Conservation (phyloP, 306 rosid genomes). For the Cajanus cajan region DNA sequence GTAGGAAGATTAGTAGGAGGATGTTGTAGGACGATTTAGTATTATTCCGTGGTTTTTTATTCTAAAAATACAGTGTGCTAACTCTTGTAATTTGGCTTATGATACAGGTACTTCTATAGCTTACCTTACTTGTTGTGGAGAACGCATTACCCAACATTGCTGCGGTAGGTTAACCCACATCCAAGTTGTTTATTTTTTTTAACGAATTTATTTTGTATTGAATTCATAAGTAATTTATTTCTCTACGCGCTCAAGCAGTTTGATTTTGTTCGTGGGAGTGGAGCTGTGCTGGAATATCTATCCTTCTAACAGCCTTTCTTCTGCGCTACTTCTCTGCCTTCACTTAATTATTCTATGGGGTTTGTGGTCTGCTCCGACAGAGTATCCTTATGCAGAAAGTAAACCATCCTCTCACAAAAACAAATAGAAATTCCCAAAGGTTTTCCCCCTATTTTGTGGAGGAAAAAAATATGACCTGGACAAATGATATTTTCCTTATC, state of each 20-base stretch:
- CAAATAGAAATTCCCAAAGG: constrained; percentile 34
- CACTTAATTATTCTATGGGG: constrained; percentile 76
- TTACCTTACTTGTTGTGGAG: constrained; percentile 87
- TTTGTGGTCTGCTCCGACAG: constrained; percentile 71
- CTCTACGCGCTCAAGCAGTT: constrained; percentile 40
- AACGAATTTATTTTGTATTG: neutral
- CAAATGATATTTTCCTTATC: neutral
- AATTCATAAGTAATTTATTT: constrained; percentile 12
- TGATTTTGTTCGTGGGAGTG: constrained; percentile 72
- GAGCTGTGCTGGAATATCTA: constrained; percentile 91
- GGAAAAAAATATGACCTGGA: constrained; percentile 1
- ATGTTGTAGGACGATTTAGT: neutral
- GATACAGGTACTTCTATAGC: constrained; percentile 84
- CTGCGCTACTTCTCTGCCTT: constrained; percentile 59
- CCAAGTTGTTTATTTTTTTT: neutral
- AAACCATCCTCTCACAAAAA: constrained; percentile 44
- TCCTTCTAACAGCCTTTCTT: constrained; percentile 70
- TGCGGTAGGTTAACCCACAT: constrained; percentile 52
- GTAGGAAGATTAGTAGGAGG: neutral
- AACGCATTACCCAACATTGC: constrained; percentile 57
- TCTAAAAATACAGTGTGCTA: constrained; percentile 8
- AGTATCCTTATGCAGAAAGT: constrained; percentile 55
- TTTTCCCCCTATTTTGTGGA: constrained; percentile 5
- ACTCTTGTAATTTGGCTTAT: constrained; percentile 22
- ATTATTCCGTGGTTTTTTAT: neutral